phyloP scores from a whole-genome alignment of 108 stramenopile genomes.

The Skeletonema tropicum region DNA sequence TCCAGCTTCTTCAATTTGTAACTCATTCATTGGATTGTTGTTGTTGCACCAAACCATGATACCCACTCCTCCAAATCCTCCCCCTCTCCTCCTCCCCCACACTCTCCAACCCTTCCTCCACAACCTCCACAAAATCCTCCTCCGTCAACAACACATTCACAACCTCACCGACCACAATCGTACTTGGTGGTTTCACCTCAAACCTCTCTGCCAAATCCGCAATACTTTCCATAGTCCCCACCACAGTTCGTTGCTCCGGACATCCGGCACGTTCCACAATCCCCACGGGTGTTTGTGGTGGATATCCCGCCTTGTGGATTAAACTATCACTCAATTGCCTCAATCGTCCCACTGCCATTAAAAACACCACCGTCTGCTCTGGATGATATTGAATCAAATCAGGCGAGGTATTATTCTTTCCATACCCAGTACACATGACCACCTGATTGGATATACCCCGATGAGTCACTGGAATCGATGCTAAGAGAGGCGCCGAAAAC shows the following conservation, averaged over 20 bases:
- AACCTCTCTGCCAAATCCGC: constrained; percentile 77
- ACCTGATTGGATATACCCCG: constrained; percentile 95
- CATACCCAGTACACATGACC: constrained; percentile 93
- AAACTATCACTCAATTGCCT: constrained; percentile 63
- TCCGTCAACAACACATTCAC: constrained; percentile 74
- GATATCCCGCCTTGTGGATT: constrained; percentile 69
- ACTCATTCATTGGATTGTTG: too few relatives aligned
- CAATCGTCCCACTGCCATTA: constrained; percentile 90
- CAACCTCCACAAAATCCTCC: constrained; percentile 36
- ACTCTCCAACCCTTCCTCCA: not conserved
- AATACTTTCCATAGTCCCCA: constrained; percentile 80
- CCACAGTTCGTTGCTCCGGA: constrained; percentile 82
- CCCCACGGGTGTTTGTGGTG: constrained; percentile 75
- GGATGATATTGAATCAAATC: constrained; percentile 86
- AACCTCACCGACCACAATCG: constrained; percentile 89
- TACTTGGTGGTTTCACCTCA: constrained; percentile 79
- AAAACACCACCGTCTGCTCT: constrained; percentile 89
- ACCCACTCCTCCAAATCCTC: not conserved
- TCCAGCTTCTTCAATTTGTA: too few relatives aligned
- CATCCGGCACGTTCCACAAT: constrained; percentile 88
- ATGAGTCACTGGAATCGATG: constrained; percentile 95
- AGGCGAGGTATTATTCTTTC: constrained; percentile 78
- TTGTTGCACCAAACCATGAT: not conserved
- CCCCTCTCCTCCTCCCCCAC: not conserved
- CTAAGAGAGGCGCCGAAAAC: constrained; percentile 94